A percentile compares a stretch with the other conserved stretches of the same genome.
phyloP scores from a whole-genome alignment of 2,329 filamentous ascomycete genomes.

The Coniochaeta prunicola region DNA sequence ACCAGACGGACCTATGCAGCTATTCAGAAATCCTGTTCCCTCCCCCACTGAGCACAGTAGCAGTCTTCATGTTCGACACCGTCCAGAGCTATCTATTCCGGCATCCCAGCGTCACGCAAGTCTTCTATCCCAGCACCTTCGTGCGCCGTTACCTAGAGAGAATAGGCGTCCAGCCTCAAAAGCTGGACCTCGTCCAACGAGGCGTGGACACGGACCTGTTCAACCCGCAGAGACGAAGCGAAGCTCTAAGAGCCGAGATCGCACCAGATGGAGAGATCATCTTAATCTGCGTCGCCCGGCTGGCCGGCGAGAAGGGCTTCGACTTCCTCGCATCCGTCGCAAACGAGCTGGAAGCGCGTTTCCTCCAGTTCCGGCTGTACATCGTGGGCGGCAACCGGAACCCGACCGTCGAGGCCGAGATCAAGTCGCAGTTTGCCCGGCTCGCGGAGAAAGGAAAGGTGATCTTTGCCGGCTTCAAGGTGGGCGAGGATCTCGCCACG shows the following conservation, averaged over 20 bases:
- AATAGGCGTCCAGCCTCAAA: constrained; percentile 46
- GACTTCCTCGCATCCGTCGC: constrained; percentile 55
- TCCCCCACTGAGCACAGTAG: constrained; percentile 50
- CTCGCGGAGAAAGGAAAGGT: constrained; percentile 44
- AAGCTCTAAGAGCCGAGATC: constrained; percentile 42
- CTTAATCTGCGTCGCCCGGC: constrained; percentile 57
- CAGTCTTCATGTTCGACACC: constrained; percentile 52
- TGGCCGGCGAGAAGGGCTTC: constrained; percentile 66
- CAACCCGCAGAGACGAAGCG: constrained; percentile 43
- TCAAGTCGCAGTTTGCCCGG: constrained; percentile 50
- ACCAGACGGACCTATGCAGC: constrained; percentile 63
- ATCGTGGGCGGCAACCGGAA: constrained; percentile 65
- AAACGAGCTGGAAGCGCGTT: constrained; percentile 43
- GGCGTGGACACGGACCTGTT: constrained; percentile 61
- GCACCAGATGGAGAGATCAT: constrained; percentile 58
- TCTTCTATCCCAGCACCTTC: constrained; percentile 62
- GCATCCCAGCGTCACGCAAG: constrained; percentile 52
- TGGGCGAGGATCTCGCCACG: constrained; percentile 53
- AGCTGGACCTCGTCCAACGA: constrained; percentile 54
- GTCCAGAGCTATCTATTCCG: constrained; percentile 63
- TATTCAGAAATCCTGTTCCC: constrained; percentile 67
- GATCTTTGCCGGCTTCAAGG: constrained; percentile 59
- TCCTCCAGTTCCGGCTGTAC: constrained; percentile 55
- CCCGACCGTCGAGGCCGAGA: constrained; percentile 51
- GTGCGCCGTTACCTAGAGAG: constrained; percentile 54